Conservation (phyloP, 352 stramenopile genomes). For the Pythium pectinolyticum region DNA sequence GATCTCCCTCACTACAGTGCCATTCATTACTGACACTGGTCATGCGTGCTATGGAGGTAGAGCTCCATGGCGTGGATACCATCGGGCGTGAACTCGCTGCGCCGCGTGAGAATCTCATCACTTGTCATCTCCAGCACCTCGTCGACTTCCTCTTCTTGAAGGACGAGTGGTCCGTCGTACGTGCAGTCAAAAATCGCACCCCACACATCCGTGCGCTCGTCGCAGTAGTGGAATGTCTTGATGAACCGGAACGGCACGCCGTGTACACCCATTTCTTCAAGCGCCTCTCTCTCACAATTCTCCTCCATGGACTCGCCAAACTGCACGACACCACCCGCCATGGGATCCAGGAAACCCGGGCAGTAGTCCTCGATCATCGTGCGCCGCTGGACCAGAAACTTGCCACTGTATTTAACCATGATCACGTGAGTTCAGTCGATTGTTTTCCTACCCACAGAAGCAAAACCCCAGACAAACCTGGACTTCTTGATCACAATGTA, state of each 20-base stretch:
- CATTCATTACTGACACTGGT: neutral
- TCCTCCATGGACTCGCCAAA: conserved; percentile 68
- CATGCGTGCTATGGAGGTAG: conserved; percentile 42
- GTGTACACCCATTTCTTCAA: conserved; percentile 84
- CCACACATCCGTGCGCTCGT: conserved; percentile 67
- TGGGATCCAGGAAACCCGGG: conserved; percentile 78
- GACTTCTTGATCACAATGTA: conserved; percentile 88
- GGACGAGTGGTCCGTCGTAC: conserved; percentile 59
- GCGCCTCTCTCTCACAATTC: conserved; percentile 67
- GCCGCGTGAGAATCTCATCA: conserved; percentile 64
- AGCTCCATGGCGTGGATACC: conserved; percentile 78
- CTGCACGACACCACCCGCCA: conserved; percentile 82
- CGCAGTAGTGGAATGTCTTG: conserved; percentile 67
- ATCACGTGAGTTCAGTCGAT: neutral
- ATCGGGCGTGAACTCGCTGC: conserved; percentile 74
- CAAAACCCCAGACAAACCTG: too few relatives aligned
- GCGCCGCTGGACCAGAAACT: conserved; percentile 82
- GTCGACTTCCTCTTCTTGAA: conserved; percentile 78
- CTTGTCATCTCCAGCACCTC: conserved; percentile 74
- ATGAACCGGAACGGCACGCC: conserved; percentile 55
- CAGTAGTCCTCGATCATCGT: conserved; percentile 91
- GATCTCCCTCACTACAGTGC: neutral
- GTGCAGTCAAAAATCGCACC: conserved; percentile 77
- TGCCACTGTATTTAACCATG: conserved; percentile 40
- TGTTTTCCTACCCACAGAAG: too few relatives aligned